phyloP scores from a whole-genome alignment of 1,139 yeast genomes.

The Candida freyschussii region DNA sequence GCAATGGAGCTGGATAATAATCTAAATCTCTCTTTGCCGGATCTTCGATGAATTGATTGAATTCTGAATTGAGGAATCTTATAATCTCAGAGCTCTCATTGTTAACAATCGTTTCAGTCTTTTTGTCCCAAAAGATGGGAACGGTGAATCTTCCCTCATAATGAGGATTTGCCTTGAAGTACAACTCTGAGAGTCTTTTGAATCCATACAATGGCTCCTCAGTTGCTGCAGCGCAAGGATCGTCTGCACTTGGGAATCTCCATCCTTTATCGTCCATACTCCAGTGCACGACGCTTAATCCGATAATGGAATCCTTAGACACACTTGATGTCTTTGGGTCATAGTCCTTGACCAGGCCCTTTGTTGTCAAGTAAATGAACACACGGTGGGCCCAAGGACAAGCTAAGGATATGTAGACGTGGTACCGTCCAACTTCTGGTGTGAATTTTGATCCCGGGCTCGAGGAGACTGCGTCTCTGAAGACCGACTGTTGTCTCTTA shows the following conservation, averaged over 20 bases:
- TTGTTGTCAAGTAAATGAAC: slow-evolving; percentile 67
- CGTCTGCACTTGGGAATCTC: slow-evolving; percentile 55
- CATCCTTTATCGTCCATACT: slow-evolving; percentile 81
- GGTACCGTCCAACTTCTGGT: slow-evolving; percentile 79
- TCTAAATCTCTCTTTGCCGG: slow-evolving; percentile 48
- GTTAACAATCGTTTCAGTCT: slow-evolving; percentile 75
- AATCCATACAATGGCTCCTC: slow-evolving; percentile 63
- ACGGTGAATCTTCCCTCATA: slow-evolving; percentile 84
- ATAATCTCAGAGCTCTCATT: slow-evolving; percentile 89
- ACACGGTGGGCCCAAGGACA: slow-evolving; percentile 97
- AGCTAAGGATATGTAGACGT: slow-evolving; percentile 79
- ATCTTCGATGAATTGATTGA: slow-evolving; percentile 46
- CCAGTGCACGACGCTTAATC: slow-evolving; percentile 84
- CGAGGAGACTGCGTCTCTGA: slow-evolving; percentile 57
- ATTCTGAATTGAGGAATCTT: slow-evolving; percentile 73
- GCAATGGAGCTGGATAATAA: slow-evolving; percentile 55
- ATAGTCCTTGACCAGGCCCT: slow-evolving; percentile 60
- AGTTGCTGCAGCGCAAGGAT: slow-evolving; percentile 50
- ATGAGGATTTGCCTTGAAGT: slow-evolving; percentile 68
- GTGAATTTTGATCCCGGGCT: slow-evolving; percentile 58
- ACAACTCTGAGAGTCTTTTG: slow-evolving; percentile 61
- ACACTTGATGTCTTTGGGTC: slow-evolving; percentile 24
- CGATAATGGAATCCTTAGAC: slow-evolving; percentile 37
- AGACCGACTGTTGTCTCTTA: slow-evolving; percentile 43
- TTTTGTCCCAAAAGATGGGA: slow-evolving; percentile 89